Evolutionary conservation across 164 flowering plant genomes (phyloP), one percentile per base, ranked within the genome.

Genomic region (Magnolia changhungtana): DNA sequence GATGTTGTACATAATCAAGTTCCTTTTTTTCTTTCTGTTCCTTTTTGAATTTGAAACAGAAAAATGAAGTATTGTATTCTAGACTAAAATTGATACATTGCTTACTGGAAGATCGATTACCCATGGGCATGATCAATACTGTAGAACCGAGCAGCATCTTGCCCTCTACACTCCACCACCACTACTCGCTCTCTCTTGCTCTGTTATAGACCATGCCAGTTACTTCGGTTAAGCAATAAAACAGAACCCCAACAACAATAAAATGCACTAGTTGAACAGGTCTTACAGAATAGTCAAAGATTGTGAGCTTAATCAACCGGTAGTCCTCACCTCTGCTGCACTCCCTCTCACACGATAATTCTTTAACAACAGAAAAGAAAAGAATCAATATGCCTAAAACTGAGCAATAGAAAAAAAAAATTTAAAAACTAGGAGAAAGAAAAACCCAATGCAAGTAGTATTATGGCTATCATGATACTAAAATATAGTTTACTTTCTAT

Each of bases 281-380:
- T 63, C 90, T 66, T 85, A 92, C 99, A 78, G 77, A 77, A 80
- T 80, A 96, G 81, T 96, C 97, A 51, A 77, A 86, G 76, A 96
- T 87, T 27, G 91, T 86, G 76, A 96, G 98, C 86, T 92, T 93
- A 84, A 96, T 84, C 86, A 96, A 74, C 64, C 98, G 92, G 82
- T 91, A 93, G 83, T 96, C 99, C 89, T 96, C 99, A 59, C 99
- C 98, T 83, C 95, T 87, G 90, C 99, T 96, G 86, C 99, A 96
- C 83, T 96, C 99, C 80, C 92, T 88, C 76, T 96, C 98, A 74
- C 99, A 96, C 14, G 87, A 88, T 65, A 96, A 70, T 81, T 94
- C 98, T 91, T 72, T 69, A 2, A 72, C 1, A 74, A 37, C 45
- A 37, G 45, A 27, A 69, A 68, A 27, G 1, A 45, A 74, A 55